Evolutionary conservation across 257 asterid species (phyloP).

Genomic region (Coffea eugenioides): DNA sequence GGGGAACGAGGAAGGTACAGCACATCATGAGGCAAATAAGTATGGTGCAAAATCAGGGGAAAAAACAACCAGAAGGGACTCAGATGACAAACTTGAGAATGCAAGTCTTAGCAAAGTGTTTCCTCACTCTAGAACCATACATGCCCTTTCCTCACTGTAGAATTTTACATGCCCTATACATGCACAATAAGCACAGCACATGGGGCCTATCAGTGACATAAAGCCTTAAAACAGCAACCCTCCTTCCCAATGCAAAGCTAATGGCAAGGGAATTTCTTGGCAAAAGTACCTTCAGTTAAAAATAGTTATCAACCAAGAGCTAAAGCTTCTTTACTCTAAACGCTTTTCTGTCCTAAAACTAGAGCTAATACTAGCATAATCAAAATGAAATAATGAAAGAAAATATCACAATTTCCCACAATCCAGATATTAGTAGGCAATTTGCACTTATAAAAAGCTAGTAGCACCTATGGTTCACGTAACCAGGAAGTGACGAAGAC

Average conservation of each 20-base stretch:
- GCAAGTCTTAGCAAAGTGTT: not conserved
- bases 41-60: not conserved
- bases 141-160: not conserved
- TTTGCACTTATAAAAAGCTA: not conserved
- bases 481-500: not conserved
- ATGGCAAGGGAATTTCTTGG: not conserved
- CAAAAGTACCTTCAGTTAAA: not conserved
- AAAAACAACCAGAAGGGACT: not conserved
- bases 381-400: not conserved
- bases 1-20: not conserved
- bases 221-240: not conserved
- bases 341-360: not conserved
- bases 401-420: not conserved
- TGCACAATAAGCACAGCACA: not conserved
- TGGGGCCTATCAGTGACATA: not conserved
- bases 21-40: not conserved
- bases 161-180: not conserved
- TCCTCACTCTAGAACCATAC: not conserved
- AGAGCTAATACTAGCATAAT: not conserved
- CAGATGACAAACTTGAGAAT: not conserved
- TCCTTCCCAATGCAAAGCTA: not conserved
- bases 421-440: not conserved
- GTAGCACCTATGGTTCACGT: not conserved
- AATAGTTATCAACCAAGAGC: not conserved
- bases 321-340: not conserved